phyloP scores from a whole-genome alignment of 495 filamentous ascomycete genomes.

The Amphirosellinia nigrospora region DNA sequence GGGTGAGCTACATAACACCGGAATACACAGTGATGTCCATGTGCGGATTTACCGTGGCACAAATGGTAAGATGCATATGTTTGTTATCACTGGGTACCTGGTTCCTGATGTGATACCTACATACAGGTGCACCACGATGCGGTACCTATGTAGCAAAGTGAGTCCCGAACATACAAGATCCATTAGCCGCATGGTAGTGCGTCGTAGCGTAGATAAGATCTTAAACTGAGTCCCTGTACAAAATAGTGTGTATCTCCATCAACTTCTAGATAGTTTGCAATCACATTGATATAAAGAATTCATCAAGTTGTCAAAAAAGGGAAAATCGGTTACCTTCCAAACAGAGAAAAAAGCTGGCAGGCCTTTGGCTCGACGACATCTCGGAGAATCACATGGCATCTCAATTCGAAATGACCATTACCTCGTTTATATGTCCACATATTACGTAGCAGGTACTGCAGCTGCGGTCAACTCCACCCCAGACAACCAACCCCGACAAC shows the following conservation, averaged over 20 bases:
- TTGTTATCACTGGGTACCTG: not conserved
- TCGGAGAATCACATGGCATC: not conserved
- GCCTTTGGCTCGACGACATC: not conserved
- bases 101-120: not conserved
- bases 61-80: not conserved
- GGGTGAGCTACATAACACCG: not conserved
- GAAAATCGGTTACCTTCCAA: not conserved
- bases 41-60: not conserved
- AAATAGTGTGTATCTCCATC: not conserved
- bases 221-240: not conserved
- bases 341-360: not conserved
- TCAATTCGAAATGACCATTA: not conserved
- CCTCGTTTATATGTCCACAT: not conserved
- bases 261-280: no score
- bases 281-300: not conserved
- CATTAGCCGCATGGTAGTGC: not conserved
- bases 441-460: not conserved
- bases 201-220: not conserved
- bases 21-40: not conserved
- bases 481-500: not conserved
- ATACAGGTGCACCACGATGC: not conserved
- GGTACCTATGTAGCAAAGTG: not conserved
- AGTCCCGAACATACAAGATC: constrained; percentile 1
- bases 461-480: not conserved
- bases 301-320: not conserved